Conservation (phyloP, 202 grass and related monocot species). For the Carex arenaria region DNA sequence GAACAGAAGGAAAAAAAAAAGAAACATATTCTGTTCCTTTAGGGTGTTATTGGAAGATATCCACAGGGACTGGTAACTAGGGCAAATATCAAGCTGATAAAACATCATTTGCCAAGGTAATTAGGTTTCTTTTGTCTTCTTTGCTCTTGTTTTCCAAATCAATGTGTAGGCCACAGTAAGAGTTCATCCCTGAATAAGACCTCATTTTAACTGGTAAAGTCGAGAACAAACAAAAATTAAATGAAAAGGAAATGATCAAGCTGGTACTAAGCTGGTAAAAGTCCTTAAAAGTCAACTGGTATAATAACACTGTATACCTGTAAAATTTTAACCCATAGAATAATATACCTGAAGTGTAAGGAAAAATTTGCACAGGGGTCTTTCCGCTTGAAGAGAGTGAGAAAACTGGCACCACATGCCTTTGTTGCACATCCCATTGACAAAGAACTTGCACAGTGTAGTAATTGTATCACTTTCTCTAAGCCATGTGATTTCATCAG, state of each 20-base stretch:
- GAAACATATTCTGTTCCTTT: background rate
- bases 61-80: background rate
- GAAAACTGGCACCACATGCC: constrained; percentile 62
- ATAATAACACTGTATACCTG: background rate
- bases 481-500: constrained; percentile 32
- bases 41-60: constrained; percentile 6
- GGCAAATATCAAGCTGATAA: background rate
- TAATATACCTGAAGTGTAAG: constrained; percentile 65
- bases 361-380: constrained; percentile 74
- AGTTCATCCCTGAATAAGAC: background rate
- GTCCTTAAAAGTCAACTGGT: background rate
- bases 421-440: constrained; percentile 47
- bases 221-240: background rate
- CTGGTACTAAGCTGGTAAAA: background rate
- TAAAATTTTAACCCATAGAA: background rate
- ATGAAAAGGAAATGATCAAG: background rate
- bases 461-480: constrained; percentile 19
- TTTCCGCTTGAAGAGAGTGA: constrained; percentile 57
- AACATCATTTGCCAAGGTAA: too few relatives aligned
- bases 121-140: background rate
- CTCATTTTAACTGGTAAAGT: background rate
- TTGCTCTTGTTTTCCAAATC: background rate
- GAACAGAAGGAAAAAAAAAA: background rate
- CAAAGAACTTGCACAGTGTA: constrained; percentile 60
- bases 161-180: background rate